Percentiles rank a stretch among this genome's conserved stretches.
Conservation (phyloP, 2,329 filamentous ascomycete species). For the Paraconiothyrium sp. region DNA sequence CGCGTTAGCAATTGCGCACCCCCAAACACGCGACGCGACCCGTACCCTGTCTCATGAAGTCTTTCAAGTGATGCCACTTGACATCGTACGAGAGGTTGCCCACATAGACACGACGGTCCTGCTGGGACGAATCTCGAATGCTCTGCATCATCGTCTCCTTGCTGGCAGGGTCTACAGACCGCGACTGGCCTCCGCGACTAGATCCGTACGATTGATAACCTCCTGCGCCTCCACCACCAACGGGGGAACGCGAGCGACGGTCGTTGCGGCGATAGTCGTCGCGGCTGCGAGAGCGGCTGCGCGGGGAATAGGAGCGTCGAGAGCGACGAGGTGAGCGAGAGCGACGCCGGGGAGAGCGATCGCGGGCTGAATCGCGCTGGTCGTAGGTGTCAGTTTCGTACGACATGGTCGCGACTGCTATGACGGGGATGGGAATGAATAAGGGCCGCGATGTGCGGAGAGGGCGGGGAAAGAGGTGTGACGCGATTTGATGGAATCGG, state of each 20-base stretch:
- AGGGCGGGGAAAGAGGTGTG: constrained; percentile 25
- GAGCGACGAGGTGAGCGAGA: constrained; percentile 57
- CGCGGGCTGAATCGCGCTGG: constrained; percentile 41
- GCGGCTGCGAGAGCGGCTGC: constrained; percentile 82
- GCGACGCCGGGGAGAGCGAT: constrained; percentile 75
- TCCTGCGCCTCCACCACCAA: constrained; percentile 79
- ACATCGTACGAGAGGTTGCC: constrained; percentile 99
- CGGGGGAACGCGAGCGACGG: constrained; percentile 79
- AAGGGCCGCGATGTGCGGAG: constrained; percentile 12
- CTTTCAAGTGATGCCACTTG: constrained; percentile 99
- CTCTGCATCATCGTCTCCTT: constrained; percentile 97
- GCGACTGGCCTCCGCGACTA: constrained; percentile 61
- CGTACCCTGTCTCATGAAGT: constrained; percentile 99
- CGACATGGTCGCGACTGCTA: constrained; percentile 38
- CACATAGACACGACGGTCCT: constrained; percentile 99
- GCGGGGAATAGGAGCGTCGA: constrained; percentile 71
- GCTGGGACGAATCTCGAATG: constrained; percentile 92
- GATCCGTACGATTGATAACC: constrained; percentile 67
- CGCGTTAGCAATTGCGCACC: constrained; percentile 43
- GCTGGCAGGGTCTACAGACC: constrained; percentile 80
- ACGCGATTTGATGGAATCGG: constrained; percentile 35
- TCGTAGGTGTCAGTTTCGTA: constrained; percentile 51
- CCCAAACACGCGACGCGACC: constrained; percentile 48
- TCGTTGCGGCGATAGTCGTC: constrained; percentile 58
- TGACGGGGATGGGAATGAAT: constrained; percentile 3